Evolutionary conservation across 2,329 filamentous ascomycete species (phyloP), one percentile per base, ranked within the genome.

Genomic region (Ophiognomonia clavigignenti-juglandacearum): DNA sequence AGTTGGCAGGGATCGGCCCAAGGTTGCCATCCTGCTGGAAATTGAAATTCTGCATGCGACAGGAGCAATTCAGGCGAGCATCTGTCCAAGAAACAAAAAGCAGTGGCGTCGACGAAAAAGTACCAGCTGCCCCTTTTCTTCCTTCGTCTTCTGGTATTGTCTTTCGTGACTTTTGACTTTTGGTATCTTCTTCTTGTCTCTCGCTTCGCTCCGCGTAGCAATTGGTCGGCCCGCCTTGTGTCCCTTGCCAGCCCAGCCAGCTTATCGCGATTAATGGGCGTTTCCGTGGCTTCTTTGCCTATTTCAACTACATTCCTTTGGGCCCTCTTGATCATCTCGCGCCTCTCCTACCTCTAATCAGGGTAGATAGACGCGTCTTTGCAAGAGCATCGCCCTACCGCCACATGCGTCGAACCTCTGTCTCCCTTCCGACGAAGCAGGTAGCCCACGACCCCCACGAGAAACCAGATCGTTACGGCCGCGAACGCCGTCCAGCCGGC

Each of bases 331-430:
- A 18, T 13, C 32, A 7, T 18, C n/a, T 8, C 32, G 6, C 18
- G 9, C 24, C 38, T 29, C 23, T 18, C 20, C 29, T 16, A 6
- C 4, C 56, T 24, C 54, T 44, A 45, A 48, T 47, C 43, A 50
- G 54, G 42, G 58, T 54, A 55, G 34, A 18, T 36, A 36, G 34
- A 36, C 60, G 56, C 36, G 22, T 24, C 32, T 35, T 37, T 43
- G 41, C 45, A 42, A 46, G 45, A 47, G 41, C 36, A 37, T 44
- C 27, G 43, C 37, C 40, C 41, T n/a, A 24, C 26, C 34, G 38
- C 44, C 45, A 40, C 65, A 85, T 85, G 81, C 77, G 80, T 74
- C 80, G 78, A 69, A 78, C 78, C 63, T 82, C 79, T 54, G 77
- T 82, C 52, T 82, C 80, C 61, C 64, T 82, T 64, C 78, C 80